phyloP scores from a whole-genome alignment of 257 asterid species.

The Knoxia roxburghii region DNA sequence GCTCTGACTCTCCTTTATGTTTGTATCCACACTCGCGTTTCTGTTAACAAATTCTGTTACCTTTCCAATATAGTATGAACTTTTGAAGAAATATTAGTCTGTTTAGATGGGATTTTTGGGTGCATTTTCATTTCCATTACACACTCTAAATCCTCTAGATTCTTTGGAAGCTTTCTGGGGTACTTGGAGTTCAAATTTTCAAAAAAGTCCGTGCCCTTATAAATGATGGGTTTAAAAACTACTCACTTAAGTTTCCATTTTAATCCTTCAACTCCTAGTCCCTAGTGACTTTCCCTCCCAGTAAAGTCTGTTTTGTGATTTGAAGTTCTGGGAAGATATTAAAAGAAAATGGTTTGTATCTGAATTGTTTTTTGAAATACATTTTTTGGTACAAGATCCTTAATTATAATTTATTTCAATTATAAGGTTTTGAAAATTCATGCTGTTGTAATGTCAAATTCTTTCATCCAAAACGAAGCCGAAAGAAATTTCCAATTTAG shows the following conservation, averaged over 20 bases:
- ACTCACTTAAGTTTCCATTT: neutral
- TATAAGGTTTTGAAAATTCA: neutral
- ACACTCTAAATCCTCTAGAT: neutral
- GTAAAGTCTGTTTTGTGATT: no score
- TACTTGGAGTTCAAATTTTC: neutral
- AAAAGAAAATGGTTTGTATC: neutral
- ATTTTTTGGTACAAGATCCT: neutral
- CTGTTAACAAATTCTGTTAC: no score
- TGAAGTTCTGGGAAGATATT: no score
- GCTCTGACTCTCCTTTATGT: no score
- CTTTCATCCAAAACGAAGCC: neutral
- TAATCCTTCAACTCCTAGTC: neutral
- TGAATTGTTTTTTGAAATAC: no score
- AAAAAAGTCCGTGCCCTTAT: neutral
- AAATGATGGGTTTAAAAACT: neutral
- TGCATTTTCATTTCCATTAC: neutral
- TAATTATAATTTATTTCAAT: no score
- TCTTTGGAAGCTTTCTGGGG: neutral
- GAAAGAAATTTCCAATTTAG: neutral
- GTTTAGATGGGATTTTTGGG: neutral
- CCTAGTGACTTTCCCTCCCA: neutral
- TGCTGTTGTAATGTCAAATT: neutral
- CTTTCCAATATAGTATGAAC: neutral
- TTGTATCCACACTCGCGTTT: no score
- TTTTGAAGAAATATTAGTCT: neutral